Evolutionary conservation across 176 grass and related monocot genomes (phyloP), one percentile per base, ranked within the genome.

Genomic region (Oryza officinalis): DNA sequence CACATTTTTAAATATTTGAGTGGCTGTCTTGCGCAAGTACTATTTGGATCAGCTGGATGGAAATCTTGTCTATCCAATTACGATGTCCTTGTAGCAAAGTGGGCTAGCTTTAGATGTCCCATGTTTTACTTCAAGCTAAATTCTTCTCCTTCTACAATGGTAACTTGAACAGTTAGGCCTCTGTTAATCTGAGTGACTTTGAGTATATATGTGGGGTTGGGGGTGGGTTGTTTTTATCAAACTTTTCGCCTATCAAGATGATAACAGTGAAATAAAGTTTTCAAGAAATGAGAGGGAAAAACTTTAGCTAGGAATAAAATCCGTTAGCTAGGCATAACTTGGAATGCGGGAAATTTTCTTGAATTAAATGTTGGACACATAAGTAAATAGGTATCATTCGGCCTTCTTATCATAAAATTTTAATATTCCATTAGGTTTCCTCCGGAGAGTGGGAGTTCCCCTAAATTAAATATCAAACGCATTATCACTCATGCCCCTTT

Each of bases 1-100:
- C 80, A 72, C n/a, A 57, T 27, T 67, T 88, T 79, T 59, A 13
- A 68, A 74, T 33, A 63, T 69, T 41, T 74, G 60, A 75, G 57
- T 74, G 69, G 14, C 8, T 84, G 26, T 75, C 61, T 69, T 63
- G 69, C 49, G 76, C 20, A 84, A 80, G 27, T 75, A 80, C 47
- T 75, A 15, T 89, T 84, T 49, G 69, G 14, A 84, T 35, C 27
- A 40, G 27, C 10, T 2, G 20, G 20, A 45, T 67, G 44, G 75
- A 88, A 79, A 35, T 79, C 11, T 63, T 80, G 69, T 49, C 76
- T 20, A 89, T 47, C 69, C 52, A 57, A 9, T 22, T 57, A 6
- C 52, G 12, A 47, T 68, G 69, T 52, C 44, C 44, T 43, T 31
- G 69, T 18, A 61, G n/a, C 52, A 57, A 57, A 57, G 52, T 57